Evolutionary conservation across 1,139 yeast genomes (phyloP).

Genomic region (Candida smagusa): DNA sequence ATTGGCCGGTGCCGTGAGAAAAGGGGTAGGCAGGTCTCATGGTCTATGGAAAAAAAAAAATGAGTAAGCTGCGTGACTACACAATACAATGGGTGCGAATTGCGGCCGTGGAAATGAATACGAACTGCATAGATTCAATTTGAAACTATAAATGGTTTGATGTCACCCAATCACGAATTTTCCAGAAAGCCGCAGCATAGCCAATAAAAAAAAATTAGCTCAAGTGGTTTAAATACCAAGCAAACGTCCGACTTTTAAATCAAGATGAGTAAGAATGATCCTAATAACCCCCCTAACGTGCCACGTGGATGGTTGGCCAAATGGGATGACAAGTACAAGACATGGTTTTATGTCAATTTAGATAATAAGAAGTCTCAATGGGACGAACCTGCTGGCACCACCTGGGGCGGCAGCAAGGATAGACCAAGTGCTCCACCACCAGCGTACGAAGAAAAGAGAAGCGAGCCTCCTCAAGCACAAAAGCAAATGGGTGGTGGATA

Average conservation of each 20-base stretch:
- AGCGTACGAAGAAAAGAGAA: slow-evolving; percentile 17
- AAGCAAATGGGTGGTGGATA: not conserved
- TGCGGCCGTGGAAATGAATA: too few relatives aligned
- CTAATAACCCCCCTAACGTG: slow-evolving; percentile 47
- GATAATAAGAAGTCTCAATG: slow-evolving; percentile 80
- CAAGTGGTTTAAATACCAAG: not conserved
- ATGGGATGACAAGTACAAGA: slow-evolving; percentile 75
- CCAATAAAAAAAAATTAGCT: slow-evolving; percentile 1
- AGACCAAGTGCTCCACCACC: slow-evolving; percentile 24
- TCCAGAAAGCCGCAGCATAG: slow-evolving; percentile 2
- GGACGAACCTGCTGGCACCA: slow-evolving; percentile 76
- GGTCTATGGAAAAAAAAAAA: too few relatives aligned
- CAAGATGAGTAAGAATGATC: slow-evolving; percentile 18
- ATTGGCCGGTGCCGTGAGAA: not conserved
- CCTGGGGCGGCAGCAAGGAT: slow-evolving; percentile 24
- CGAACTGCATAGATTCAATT: too few relatives aligned
- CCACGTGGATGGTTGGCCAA: slow-evolving; percentile 88
- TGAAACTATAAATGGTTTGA: too few relatives aligned
- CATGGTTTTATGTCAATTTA: slow-evolving; percentile 75
- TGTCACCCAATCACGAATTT: not conserved
- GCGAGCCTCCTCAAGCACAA: not conserved
- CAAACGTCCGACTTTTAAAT: not conserved
- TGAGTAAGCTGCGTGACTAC: too few relatives aligned
- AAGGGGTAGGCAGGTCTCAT: too few relatives aligned
- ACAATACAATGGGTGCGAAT: too few relatives aligned